These are phyloP conservation scores for Ogataea ramenticola DNA, from an alignment of 805 yeast species.

Conservation along the genomic window DNA sequence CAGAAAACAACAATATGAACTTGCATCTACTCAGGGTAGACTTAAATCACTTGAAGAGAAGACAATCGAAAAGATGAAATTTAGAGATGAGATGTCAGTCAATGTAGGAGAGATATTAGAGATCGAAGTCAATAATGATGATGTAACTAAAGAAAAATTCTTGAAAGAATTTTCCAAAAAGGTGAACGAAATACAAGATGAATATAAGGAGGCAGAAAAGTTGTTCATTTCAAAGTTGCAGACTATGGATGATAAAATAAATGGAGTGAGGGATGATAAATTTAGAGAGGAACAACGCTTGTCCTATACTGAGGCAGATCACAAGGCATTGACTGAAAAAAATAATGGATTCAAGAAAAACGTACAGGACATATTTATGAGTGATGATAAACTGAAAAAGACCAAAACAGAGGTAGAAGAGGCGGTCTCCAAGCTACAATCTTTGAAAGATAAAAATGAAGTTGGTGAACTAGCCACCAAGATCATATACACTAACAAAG, in stretches of 20 bases:
- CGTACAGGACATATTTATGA: conserved; percentile 29
- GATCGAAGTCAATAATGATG: background rate
- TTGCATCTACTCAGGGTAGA: conserved; percentile 49
- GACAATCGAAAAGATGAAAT: background rate
- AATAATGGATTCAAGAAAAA: conserved; percentile 30
- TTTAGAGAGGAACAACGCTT: conserved; percentile 36
- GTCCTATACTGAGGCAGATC: conserved; percentile 35
- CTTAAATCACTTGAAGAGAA: conserved; percentile 28
- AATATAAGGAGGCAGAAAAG: background rate
- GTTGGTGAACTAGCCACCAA: conserved; percentile 24
- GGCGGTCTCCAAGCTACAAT: conserved; percentile 22
- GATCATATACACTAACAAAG: conserved; percentile 31
- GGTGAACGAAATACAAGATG: too few species aligned
- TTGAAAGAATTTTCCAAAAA: too few species aligned
- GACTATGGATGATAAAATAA: conserved; percentile 9
- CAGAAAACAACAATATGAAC: conserved; percentile 28
- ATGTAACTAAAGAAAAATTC: too few species aligned
- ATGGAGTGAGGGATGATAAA: conserved; percentile 11
- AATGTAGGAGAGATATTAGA: background rate
- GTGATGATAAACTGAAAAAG: conserved; percentile 40
- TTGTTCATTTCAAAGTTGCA: background rate
- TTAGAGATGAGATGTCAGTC: background rate
- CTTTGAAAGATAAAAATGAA: conserved; percentile 21
- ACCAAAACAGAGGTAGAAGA: conserved; percentile 36
- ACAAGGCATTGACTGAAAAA: conserved; percentile 27